A percentile compares a stretch with the other conserved stretches of the same genome.
phyloP scores from a whole-genome alignment of 805 yeast genomes.

The Jamesozyma spencerorum region DNA sequence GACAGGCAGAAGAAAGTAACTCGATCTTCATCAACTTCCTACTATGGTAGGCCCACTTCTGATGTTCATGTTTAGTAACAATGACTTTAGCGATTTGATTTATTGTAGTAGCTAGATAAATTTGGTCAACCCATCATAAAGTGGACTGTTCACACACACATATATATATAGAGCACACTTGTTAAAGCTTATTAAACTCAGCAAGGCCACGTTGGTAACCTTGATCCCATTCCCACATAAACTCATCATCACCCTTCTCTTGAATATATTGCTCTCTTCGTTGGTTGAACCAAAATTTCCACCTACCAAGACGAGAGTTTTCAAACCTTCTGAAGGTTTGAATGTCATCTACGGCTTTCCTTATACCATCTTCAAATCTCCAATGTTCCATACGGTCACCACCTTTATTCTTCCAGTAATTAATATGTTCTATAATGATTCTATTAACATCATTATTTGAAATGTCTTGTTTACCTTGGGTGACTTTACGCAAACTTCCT shows the following conservation, averaged over 20 bases:
- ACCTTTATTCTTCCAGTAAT: constrained; percentile 63
- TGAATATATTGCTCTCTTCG: constrained; percentile 54
- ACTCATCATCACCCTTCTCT: constrained; percentile 45
- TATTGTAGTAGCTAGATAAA: no score
- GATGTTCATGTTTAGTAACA: no score
- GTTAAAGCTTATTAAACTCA: constrained; percentile 18
- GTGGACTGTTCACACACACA: no score
- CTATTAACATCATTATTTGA: constrained; percentile 29
- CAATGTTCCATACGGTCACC: constrained; percentile 64
- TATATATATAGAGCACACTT: no score
- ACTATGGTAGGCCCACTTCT: no score
- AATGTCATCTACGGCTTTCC: constrained; percentile 67
- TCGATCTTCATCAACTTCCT: no score
- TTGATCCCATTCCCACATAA: constrained; percentile 83
- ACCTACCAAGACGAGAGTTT: constrained; percentile 67
- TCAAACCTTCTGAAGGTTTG: constrained; percentile 57
- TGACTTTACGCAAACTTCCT: constrained; percentile 43
- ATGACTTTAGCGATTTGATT: no score
- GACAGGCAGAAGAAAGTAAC: no score
- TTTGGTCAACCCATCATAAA: no score
- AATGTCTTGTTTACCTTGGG: constrained; percentile 19
- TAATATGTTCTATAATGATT: constrained; percentile 37
- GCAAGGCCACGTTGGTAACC: constrained; percentile 62
- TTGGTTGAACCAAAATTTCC: constrained; percentile 55
- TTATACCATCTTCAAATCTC: constrained; percentile 72